These are phyloP conservation scores for Bipolaris zeicola DNA, from an alignment of 2,329 filamentous ascomycete species.

Conservation along the genomic window DNA sequence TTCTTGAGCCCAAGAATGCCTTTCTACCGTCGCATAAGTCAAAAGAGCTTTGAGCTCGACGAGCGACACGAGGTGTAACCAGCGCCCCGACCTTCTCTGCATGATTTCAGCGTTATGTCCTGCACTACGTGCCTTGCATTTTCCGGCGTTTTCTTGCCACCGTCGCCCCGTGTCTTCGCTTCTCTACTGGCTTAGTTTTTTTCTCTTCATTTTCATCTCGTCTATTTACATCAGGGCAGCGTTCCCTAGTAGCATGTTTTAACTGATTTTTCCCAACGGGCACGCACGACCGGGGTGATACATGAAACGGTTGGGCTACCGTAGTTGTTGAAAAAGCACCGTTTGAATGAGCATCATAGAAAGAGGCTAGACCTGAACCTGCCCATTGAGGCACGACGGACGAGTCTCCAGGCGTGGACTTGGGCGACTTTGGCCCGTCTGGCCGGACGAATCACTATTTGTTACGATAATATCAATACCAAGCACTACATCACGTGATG, in stretches of 20 bases:
- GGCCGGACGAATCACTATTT: conserved; percentile 3
- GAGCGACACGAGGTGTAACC: conserved; percentile 45
- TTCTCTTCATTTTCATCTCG: conserved; percentile 13
- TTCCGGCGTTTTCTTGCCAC: conserved; percentile 28
- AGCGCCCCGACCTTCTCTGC: conserved; percentile 13
- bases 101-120: conserved; percentile 30
- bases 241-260: conserved; percentile 17
- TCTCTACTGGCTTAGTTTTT: conserved; percentile 4
- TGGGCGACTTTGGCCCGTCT: background rate
- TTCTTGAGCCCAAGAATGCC: conserved; percentile 33
- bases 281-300: conserved; percentile 10
- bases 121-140: conserved; percentile 28
- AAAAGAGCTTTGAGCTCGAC: conserved; percentile 44
- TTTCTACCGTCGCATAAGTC: conserved; percentile 46
- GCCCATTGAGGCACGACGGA: background rate
- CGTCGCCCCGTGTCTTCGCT: conserved; percentile 23
- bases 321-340: conserved; percentile 1
- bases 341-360: background rate
- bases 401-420: conserved; percentile 1
- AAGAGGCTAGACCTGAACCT: conserved; percentile 5
- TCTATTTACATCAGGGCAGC: conserved; percentile 10
- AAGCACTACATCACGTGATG: background rate
- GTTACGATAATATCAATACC: conserved; percentile 11
- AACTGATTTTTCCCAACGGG: conserved; percentile 4
- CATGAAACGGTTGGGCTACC: conserved; percentile 10